phyloP scores from a whole-genome alignment of 306 rosid species.

The Castanopsis chinensis region DNA sequence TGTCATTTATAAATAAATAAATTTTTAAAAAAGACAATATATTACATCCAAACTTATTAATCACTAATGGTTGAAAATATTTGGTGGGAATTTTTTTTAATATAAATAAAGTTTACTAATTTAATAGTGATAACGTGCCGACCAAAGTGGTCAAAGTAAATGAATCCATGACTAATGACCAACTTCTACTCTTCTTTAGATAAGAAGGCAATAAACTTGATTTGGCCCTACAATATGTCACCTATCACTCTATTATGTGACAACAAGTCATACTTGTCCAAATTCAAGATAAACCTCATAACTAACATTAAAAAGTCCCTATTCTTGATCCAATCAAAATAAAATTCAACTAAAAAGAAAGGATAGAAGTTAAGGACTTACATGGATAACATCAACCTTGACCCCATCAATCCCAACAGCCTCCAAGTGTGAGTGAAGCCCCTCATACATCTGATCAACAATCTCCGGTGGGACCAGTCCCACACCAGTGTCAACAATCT shows the following conservation, averaged over 20 bases:
- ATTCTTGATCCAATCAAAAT: not conserved
- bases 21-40: not conserved
- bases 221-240: not conserved
- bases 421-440: constrained; percentile 73
- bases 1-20: too few species aligned
- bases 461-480: constrained; percentile 74
- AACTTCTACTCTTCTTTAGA: not conserved
- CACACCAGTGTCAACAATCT: constrained; percentile 63
- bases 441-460: constrained; percentile 69
- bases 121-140: constrained; percentile 30
- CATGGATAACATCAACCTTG: constrained; percentile 92
- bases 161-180: not conserved
- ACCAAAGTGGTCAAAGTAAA: constrained; percentile 18
- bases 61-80: too few species aligned
- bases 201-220: not conserved
- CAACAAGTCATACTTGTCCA: not conserved
- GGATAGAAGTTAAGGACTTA: constrained; percentile 28
- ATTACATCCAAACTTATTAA: too few species aligned
- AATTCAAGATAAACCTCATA: too few species aligned
- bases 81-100: too few species aligned
- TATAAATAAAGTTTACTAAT: not conserved
- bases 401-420: constrained; percentile 81
- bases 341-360: not conserved
- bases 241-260: not conserved
- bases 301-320: too few species aligned